Conservation (phyloP, 2,329 filamentous ascomycete genomes). For the Penicillium sp. region DNA sequence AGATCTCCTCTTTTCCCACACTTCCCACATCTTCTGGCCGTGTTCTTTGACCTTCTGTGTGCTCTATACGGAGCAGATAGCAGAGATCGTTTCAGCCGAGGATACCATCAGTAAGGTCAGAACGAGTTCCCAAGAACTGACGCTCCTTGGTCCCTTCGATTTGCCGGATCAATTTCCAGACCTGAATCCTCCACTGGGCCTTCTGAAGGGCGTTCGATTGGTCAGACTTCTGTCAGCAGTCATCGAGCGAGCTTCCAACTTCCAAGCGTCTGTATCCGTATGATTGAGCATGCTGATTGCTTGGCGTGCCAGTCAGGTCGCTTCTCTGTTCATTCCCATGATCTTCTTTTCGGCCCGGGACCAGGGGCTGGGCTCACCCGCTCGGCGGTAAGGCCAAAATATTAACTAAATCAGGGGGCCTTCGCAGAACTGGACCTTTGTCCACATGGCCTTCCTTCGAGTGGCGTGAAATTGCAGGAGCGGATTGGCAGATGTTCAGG, state of each 20-base stretch:
- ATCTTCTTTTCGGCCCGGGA: neutral
- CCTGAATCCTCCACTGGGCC: neutral
- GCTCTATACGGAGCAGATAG: neutral
- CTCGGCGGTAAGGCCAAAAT: neutral
- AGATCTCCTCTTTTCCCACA: neutral
- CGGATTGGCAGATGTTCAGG: neutral
- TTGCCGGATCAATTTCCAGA: neutral
- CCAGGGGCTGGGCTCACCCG: neutral
- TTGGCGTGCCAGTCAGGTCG: slow-evolving; percentile 6
- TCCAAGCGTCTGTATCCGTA: slow-evolving; percentile 8
- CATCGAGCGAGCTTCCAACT: neutral
- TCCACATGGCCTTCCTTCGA: slow-evolving; percentile 11
- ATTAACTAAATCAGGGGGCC: neutral
- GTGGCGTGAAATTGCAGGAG: slow-evolving; percentile 9
- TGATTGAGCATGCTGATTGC: neutral
- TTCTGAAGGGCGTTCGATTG: neutral
- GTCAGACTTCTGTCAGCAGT: neutral
- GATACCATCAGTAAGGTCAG: neutral
- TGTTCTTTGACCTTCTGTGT: neutral
- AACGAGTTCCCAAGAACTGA: neutral
- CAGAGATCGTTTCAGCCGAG: neutral
- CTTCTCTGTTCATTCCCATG: neutral
- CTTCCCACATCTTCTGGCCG: neutral
- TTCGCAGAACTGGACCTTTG: neutral
- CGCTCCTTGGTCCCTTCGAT: neutral